Evolutionary conservation across 768 basidiomycete species (phyloP), one percentile per base, ranked within the genome.

Genomic region (Cystoderma amianthinum): DNA sequence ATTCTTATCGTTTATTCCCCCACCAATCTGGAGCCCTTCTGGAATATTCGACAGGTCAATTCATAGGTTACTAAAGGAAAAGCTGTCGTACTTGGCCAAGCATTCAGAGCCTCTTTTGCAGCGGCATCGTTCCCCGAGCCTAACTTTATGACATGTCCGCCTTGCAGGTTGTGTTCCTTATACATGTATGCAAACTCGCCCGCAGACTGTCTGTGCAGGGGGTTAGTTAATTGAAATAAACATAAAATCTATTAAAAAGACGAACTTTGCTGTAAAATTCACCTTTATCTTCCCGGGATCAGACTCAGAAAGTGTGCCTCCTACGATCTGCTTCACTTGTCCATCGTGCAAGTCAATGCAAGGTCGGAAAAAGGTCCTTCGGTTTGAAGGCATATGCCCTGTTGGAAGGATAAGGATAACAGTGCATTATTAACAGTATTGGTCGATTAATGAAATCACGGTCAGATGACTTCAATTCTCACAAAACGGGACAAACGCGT

Each of bases 321-420:
- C 96, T 11, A 99, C 89, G 41, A 99, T 97, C 64, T 99, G 96
- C 64, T 98, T 98, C 44, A 99, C 96, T 53, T 91, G 73, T 4
- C 96, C 96, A 44, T 83, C 76, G 63, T 99, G 96, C 12, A 99
- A 76, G 62, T 99, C 96, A 52, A 99, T 97, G 59, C 96, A 99
- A 15, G 96, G 96, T 42, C 85, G 73, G 67, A 96, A 95, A 36
- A 73, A 58, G 52, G 72, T 78, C 46, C 64, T 51, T 59, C 69
- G 36, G 54, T 60, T 39, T 54, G 64, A 25, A 58, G 64, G 52
- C 72, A 62, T 59, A 36, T 44, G 34, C 9, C 15, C 10, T 30
- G 9, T 15, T 30, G 10, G 9, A 30, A 30, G 9, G 28, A 30
- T n/a, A n/a, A n/a, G n/a, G n/a, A n/a, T n/a, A n/a, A n/a, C n/a